Conservation (phyloP, 2,329 filamentous ascomycete genomes). For the Penicillium crustosum region DNA sequence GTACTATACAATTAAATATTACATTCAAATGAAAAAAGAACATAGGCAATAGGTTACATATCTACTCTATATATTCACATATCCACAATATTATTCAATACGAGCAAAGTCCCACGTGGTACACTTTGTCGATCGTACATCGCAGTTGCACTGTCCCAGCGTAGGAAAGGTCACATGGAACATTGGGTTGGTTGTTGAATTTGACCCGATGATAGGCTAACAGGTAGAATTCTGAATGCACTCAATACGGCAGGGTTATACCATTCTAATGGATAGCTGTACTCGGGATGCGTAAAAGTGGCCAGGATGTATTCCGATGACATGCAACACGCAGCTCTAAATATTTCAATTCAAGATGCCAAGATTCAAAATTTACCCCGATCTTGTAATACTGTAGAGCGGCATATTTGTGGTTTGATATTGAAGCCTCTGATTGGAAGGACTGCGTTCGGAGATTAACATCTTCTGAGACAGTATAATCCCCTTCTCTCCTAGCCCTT, state of each 20-base stretch:
- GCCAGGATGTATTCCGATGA: neutral
- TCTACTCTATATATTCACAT: neutral
- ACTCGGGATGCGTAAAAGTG: neutral
- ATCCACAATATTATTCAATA: neutral
- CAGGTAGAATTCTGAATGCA: neutral
- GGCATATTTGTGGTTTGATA: neutral
- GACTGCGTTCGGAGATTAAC: neutral
- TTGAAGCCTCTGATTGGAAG: neutral
- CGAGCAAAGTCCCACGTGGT: neutral
- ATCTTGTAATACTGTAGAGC: neutral
- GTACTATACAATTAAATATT: neutral
- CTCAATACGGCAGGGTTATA: neutral
- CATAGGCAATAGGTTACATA: neutral
- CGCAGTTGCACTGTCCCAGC: neutral
- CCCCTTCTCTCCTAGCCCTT: neutral
- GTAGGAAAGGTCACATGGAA: no score
- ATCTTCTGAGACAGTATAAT: neutral
- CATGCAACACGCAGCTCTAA: neutral
- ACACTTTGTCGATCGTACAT: neutral
- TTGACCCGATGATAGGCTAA: neutral
- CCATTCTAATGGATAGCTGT: neutral
- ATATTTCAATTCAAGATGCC: neutral
- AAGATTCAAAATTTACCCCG: neutral
- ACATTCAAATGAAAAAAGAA: neutral
- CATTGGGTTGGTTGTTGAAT: neutral